Base-by-base conservation (phyloP, 768 basidiomycete species). In the Pleurotus djamor region DNA sequence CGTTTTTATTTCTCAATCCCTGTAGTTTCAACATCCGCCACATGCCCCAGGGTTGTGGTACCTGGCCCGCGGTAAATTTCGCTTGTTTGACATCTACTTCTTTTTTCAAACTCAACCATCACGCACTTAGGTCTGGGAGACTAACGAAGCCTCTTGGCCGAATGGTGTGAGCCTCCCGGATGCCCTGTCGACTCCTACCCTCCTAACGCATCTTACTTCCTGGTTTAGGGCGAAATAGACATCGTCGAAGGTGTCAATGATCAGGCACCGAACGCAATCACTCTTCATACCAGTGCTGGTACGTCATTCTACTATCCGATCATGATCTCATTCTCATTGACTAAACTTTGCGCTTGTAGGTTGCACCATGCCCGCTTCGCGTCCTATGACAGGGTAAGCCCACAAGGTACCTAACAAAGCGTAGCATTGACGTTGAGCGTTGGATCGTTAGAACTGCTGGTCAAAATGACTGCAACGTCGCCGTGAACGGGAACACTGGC, bases 181-280 rank as follows among this genome's bases (percentile, higher is more conserved):
- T 28, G 21, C 21, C 3, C 38, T 41, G 4, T 41, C 45, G 72
- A 69, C 48, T 63, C 73, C 28, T 71, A 73, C 13, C 68, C 76
- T 41, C 66, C 64, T 74, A 76, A 3, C 72, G 74, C 2, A 41
- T 2, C 69, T 74, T 1, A 70, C 66, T n/a, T 60, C 76, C 50
- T 69, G 68, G 45, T 50, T n/a, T 61, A 80, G 76, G 81, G 82
- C 3, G 81, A 83, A 63, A 73, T 83, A 13, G 79, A 85, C 63
- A 81, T 84, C 43, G 62, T 83, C 36, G 83, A 85, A 67, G 84
- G 83, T 45, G 84, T 87, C 12, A 87, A 88, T 64, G 73, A 85
- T 64, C 72, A 79, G 57, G 70, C 70, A 12, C 77, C 82, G 2
- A 83, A 86, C 64, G 73, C 76, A 59, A 74, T 76, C 2, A 81